These are phyloP conservation scores for Cerioporus squamosus DNA, from an alignment of 1,284 basidiomycete genomes.

Conservation along the genomic window DNA sequence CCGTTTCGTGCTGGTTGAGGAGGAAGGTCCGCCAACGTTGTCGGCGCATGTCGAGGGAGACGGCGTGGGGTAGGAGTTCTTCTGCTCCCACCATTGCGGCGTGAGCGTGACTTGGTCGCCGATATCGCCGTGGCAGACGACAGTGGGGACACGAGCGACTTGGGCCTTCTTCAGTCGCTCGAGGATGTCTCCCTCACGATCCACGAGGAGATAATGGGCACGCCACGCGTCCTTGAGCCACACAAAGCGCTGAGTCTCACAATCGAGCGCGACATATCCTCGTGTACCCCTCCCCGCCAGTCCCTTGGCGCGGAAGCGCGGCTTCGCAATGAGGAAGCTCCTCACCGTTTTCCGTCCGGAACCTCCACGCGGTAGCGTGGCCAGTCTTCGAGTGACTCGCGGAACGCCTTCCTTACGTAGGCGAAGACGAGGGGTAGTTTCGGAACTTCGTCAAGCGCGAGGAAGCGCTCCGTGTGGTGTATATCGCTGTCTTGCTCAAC, in stretches of 20 bases:
- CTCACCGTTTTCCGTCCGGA: background rate
- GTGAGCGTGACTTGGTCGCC: background rate
- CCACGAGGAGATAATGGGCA: background rate
- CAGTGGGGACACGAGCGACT: conserved; percentile 1
- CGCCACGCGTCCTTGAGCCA: conserved; percentile 15
- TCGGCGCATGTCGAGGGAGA: no score
- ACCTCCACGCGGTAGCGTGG: conserved; percentile 8
- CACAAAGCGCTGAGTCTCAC: background rate
- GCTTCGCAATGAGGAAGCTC: conserved; percentile 3
- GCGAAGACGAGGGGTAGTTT: background rate
- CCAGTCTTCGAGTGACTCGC: background rate
- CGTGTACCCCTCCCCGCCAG: background rate
- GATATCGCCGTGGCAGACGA: conserved; percentile 7
- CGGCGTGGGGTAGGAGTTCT: background rate
- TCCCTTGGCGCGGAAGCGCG: background rate
- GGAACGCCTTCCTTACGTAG: background rate
- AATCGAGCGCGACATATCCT: background rate
- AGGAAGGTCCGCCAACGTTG: no score
- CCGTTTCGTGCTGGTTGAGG: no score
- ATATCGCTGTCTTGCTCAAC: background rate
- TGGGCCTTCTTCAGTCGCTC: background rate
- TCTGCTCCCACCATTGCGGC: background rate
- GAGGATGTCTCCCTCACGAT: conserved; percentile 4
- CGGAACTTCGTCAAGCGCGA: background rate
- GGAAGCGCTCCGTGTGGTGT: background rate